Base-by-base conservation (phyloP, 768 basidiomycete genomes). In the Cantharellus cinnabarinus region DNA sequence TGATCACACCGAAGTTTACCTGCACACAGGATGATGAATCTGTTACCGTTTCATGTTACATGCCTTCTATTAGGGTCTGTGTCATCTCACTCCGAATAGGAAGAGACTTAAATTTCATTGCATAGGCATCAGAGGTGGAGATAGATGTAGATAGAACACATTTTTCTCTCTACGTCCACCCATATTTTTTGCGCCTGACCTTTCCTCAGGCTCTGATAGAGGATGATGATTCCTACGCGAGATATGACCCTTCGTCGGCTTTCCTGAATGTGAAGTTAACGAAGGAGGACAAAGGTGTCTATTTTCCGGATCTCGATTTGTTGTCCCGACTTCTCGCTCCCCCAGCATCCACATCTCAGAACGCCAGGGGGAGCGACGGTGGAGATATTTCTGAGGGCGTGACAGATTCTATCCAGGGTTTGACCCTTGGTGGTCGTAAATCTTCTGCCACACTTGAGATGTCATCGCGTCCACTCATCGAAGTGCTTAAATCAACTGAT, bases 131-230 rank as follows among this genome's bases (percentile, higher is more conserved):
- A 48, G 88, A 89, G 63, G 78, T 81, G 40, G 88, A 89, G 68
- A 81, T 88, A 56, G 74, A 83, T 63, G 79, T 87, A 59, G 82
- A 86, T 65, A 60, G 78, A 58, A 77, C 77, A 37, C 69, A 83
- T 54, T 74, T 89, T 67, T 80, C 79, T 20, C 71, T 88, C 44
- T 80, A 89, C 65, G 77, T 89, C 67, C 85, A 84, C 60, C 88
- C 88, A 2, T 91, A 89, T 67, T 90, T 84, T 65, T 74, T 90
- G 58, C 81, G 86, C 1, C 74, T 91, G 62, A 79, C 81, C 65
- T 88, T 91, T 67, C 76, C 83, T 64, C 68, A 77, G 0, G 67
- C 83, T 35, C 63, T 83, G 44, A 77, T 85, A 59, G 83, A 85
- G 64, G 85, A 89, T 60, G 76, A 77, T 39, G 68, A 70, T 35